A percentile compares a stretch with the other conserved stretches of the same genome.
Conservation (phyloP, 2,329 filamentous ascomycete genomes). For the Trichoderma asperellum region DNA sequence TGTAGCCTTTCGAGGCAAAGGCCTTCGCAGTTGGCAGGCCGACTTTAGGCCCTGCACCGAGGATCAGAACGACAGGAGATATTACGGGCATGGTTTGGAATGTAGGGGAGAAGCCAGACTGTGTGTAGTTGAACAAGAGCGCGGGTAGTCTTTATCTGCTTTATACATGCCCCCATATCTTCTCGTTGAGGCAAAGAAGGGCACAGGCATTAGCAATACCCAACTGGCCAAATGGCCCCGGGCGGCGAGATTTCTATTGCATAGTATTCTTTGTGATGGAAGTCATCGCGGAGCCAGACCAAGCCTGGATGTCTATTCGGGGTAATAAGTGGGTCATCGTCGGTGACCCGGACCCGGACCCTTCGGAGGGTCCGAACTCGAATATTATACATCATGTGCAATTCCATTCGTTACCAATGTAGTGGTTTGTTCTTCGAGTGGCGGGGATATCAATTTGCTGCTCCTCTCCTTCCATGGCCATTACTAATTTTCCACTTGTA, state of each 20-base stretch:
- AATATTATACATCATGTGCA: neutral
- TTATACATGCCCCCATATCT: neutral
- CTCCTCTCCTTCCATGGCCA: neutral
- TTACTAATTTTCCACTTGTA: neutral
- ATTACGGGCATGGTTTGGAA: slow-evolving; percentile 4
- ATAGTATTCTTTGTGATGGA: neutral
- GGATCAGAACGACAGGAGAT: slow-evolving; percentile 12
- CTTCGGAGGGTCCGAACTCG: slow-evolving; percentile 20
- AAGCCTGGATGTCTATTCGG: neutral
- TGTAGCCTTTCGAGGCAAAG: slow-evolving; percentile 17
- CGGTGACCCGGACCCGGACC: slow-evolving; percentile 10
- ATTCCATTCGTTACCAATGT: neutral
- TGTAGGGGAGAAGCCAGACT: neutral
- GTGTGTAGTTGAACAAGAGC: neutral
- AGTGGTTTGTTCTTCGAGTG: no score
- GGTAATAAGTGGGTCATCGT: neutral
- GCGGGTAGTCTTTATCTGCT: neutral
- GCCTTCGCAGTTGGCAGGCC: neutral
- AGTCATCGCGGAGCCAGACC: neutral
- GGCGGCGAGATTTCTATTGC: neutral
- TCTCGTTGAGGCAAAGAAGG: neutral
- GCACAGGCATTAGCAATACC: neutral
- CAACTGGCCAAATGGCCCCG: neutral
- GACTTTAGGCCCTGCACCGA: slow-evolving; percentile 11
- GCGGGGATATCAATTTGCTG: neutral